Percentiles rank a stretch among this genome's conserved stretches.
These are phyloP conservation scores for Pseudonitzschia delicatissima DNA, from an alignment of 108 stramenopile genomes.

Conservation along the genomic window DNA sequence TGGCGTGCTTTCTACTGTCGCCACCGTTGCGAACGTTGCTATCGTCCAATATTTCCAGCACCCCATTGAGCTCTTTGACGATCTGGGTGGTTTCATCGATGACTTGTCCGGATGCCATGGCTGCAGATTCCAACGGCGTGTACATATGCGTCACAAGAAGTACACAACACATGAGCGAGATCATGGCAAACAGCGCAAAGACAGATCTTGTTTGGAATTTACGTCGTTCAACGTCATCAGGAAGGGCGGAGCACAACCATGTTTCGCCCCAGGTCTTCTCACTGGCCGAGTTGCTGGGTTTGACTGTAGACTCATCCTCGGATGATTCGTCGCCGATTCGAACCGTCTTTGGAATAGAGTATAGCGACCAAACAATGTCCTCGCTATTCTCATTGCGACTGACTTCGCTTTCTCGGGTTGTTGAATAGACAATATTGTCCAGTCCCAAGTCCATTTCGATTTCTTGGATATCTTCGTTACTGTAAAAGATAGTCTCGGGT, in stretches of 20 bases:
- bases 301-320: not conserved
- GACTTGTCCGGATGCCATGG: not conserved
- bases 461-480: not conserved
- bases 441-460: not conserved
- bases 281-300: not conserved
- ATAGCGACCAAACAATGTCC: not conserved
- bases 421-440: not conserved
- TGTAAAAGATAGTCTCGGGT: not conserved
- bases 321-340: not conserved
- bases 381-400: not conserved
- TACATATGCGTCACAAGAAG: constrained; percentile 11
- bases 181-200: not conserved
- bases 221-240: constrained; percentile 5
- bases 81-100: not conserved
- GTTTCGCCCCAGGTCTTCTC: not conserved
- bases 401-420: not conserved
- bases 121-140: not conserved
- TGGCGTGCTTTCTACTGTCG: not conserved
- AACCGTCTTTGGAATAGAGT: not conserved
- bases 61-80: not conserved
- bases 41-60: not conserved
- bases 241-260: constrained; percentile 1
- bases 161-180: not conserved
- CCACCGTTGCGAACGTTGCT: not conserved
- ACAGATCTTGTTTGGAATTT: constrained; percentile 5